phyloP scores from a whole-genome alignment of 192 early-diverging fungal species.

The Cladochytrium replicatum region DNA sequence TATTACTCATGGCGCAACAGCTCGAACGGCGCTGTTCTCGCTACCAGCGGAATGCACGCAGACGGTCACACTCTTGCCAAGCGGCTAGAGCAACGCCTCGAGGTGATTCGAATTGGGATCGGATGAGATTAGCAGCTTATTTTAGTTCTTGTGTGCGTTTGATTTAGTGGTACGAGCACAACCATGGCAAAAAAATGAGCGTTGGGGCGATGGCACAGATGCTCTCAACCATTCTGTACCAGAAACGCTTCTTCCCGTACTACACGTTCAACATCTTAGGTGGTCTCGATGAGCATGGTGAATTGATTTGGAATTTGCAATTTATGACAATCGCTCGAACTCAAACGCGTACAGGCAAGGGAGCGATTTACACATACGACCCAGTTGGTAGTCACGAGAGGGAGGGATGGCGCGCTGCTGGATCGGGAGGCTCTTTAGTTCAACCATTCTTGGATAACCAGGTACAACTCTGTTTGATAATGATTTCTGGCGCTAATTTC shows the following conservation, averaged over 20 bases:
- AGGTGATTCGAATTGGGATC: no score
- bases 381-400: conserved; percentile 84
- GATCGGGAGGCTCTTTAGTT: conserved; percentile 81
- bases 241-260: conserved; percentile 93
- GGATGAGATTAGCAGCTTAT: no score
- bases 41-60: conserved; percentile 78
- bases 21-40: conserved; percentile 73
- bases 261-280: conserved; percentile 84
- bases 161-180: conserved; percentile 85
- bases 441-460: conserved; percentile 98
- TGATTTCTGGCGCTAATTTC: no score
- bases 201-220: conserved; percentile 83
- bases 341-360: conserved; percentile 49
- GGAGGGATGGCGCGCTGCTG: conserved; percentile 61
- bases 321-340: no score
- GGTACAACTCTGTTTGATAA: no score
- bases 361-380: conserved; percentile 87
- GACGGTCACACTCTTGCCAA: conserved; percentile 80
- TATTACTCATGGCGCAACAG: conserved; percentile 23
- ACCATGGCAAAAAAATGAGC: conserved; percentile 84
- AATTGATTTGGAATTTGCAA: not conserved
- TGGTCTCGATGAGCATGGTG: conserved; percentile 81
- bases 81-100: conserved; percentile 70
- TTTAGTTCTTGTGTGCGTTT: no score
- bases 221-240: conserved; percentile 86